phyloP scores from a whole-genome alignment of 345 rosid species.

The Salix suchowensis region DNA sequence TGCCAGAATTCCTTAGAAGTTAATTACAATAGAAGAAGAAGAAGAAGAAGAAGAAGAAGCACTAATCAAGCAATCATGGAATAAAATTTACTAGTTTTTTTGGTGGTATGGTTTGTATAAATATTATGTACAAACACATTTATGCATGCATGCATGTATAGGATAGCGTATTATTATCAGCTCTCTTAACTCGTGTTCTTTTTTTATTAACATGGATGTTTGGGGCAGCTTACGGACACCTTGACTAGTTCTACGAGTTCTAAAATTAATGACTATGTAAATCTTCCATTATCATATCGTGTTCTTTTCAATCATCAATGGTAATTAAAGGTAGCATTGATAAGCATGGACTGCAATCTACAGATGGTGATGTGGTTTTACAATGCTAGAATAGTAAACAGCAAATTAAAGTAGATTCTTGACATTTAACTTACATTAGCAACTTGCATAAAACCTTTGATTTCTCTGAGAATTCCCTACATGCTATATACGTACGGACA shows the following conservation, averaged over 20 bases:
- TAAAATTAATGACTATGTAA: too few relatives aligned
- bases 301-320: neutral
- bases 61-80: too few relatives aligned
- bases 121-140: neutral
- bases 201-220: too few relatives aligned
- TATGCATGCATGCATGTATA: neutral
- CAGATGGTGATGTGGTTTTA: neutral
- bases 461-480: neutral
- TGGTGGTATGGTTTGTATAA: too few relatives aligned
- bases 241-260: fast-evolving
- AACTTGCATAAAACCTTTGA: neutral
- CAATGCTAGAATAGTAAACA: neutral
- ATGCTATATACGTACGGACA: neutral
- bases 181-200: too few relatives aligned
- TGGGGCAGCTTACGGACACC: fast-evolving
- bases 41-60: too few relatives aligned
- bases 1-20: neutral
- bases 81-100: too few relatives aligned
- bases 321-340: neutral
- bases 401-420: neutral
- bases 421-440: neutral
- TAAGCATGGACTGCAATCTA: neutral
- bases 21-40: too few relatives aligned
- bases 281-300: too few relatives aligned
- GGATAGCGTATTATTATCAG: too few relatives aligned